These are phyloP conservation scores for Cadophora sp. DNA, from an alignment of 2,329 filamentous ascomycete genomes.

Conservation along the genomic window DNA sequence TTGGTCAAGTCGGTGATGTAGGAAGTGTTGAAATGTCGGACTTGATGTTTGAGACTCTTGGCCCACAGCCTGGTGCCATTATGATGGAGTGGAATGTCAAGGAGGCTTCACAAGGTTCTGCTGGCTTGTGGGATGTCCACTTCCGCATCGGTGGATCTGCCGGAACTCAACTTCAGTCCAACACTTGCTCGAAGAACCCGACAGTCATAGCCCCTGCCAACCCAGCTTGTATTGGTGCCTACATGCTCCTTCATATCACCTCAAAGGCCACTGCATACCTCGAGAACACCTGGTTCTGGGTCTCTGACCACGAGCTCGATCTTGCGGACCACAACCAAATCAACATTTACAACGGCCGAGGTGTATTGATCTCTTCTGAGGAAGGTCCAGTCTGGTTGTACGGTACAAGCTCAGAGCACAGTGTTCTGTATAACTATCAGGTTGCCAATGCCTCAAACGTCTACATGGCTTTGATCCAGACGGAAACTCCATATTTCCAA, in stretches of 20 bases:
- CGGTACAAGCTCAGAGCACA: conserved; percentile 75
- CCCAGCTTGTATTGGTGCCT: conserved; percentile 74
- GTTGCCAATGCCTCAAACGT: conserved; percentile 78
- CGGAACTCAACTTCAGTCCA: conserved; percentile 78
- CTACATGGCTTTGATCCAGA: conserved; percentile 85
- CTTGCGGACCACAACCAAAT: conserved; percentile 75
- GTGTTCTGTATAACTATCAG: conserved; percentile 82
- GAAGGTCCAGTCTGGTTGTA: conserved; percentile 82
- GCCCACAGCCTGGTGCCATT: conserved; percentile 84
- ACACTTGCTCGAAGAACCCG: conserved; percentile 81
- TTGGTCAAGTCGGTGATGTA: conserved; percentile 78
- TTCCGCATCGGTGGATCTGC: conserved; percentile 88
- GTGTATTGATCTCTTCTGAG: conserved; percentile 69
- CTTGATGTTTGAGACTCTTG: conserved; percentile 80
- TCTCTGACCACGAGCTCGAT: conserved; percentile 89
- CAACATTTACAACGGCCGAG: conserved; percentile 87
- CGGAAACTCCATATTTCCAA: conserved; percentile 90
- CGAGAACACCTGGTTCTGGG: conserved; percentile 92
- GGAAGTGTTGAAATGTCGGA: conserved; percentile 89
- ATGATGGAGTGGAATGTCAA: conserved; percentile 91
- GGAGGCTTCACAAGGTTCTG: conserved; percentile 68
- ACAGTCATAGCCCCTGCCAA: conserved; percentile 65
- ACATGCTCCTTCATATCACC: conserved; percentile 72
- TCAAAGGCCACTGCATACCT: conserved; percentile 73
- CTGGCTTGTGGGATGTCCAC: conserved; percentile 95